Evolutionary conservation across 1,284 basidiomycete genomes (phyloP).

Genomic region (Phlebopus sp.): DNA sequence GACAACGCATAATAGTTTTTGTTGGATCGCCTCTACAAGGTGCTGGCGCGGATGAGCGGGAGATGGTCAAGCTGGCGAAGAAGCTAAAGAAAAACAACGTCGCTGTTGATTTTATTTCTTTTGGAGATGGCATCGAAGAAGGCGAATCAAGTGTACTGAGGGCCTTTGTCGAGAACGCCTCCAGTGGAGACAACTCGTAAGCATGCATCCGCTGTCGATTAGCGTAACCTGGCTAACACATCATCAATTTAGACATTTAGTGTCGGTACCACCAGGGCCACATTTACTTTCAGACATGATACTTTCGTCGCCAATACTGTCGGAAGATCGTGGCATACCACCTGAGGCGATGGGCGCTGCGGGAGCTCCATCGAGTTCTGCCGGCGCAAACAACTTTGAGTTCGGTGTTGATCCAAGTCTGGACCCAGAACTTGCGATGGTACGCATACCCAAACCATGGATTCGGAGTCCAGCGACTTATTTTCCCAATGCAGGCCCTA

Average conservation of each 20-base stretch:
- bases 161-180: slow-evolving; percentile 76
- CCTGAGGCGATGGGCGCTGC: slow-evolving; percentile 54
- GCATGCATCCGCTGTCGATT: slow-evolving; percentile 27
- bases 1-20: slow-evolving; percentile 93
- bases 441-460: slow-evolving; percentile 30
- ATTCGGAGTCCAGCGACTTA: neutral
- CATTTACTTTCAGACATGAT: slow-evolving; percentile 84
- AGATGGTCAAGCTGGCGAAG: slow-evolving; percentile 87
- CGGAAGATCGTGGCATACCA: slow-evolving; percentile 74
- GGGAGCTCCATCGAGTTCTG: slow-evolving; percentile 46
- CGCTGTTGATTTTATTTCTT: slow-evolving; percentile 88
- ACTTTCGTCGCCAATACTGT: slow-evolving; percentile 79
- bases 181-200: slow-evolving; percentile 80
- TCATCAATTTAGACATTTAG: slow-evolving; percentile 64
- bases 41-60: slow-evolving; percentile 67
- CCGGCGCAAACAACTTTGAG: slow-evolving; percentile 65
- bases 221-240: slow-evolving; percentile 7
- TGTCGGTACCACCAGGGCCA: slow-evolving; percentile 76
- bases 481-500: slow-evolving; percentile 62
- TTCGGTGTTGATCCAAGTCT: slow-evolving; percentile 93
- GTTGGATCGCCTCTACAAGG: slow-evolving; percentile 83
- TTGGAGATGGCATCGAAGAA: slow-evolving; percentile 70
- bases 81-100: slow-evolving; percentile 99
- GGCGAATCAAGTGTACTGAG: slow-evolving; percentile 62
- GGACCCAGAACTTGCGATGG: slow-evolving; percentile 98